phyloP scores from a whole-genome alignment of 768 basidiomycete genomes.

The Macrolepiota fuliginosa region DNA sequence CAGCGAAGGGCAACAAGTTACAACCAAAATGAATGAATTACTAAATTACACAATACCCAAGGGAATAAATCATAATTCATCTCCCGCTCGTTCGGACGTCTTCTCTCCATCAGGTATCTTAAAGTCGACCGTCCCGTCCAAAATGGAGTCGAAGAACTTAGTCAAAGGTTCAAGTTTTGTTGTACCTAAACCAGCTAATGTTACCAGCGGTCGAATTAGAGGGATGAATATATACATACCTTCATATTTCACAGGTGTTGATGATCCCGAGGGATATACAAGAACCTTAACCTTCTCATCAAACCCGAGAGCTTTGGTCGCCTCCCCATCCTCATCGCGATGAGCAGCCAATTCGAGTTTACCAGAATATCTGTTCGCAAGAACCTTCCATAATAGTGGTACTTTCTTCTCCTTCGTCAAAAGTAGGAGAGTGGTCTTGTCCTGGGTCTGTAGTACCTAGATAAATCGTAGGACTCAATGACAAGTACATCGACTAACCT shows the following conservation, averaged over 20 bases:
- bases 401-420: constrained; percentile 74
- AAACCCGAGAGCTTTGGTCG: constrained; percentile 46
- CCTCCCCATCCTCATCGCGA: constrained; percentile 63
- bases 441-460: constrained; percentile 23
- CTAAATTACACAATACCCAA: constrained; percentile 8
- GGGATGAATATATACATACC: constrained; percentile 46
- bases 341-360: constrained; percentile 60
- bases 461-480: background rate
- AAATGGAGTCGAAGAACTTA: constrained; percentile 68
- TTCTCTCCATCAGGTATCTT: background rate
- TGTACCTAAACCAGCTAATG: constrained; percentile 40
- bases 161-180: constrained; percentile 74
- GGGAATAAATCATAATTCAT: constrained; percentile 14
- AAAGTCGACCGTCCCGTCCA: constrained; percentile 67
- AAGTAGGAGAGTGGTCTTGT: constrained; percentile 58
- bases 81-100: constrained; percentile 8
- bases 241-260: constrained; percentile 58
- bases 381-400: constrained; percentile 78
- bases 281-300: constrained; percentile 66
- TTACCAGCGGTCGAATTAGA: background rate
- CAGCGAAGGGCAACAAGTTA: background rate
- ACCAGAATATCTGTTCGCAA: constrained; percentile 69
- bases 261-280: constrained; percentile 63
- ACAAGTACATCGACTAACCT: constrained; percentile 41
- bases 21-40: background rate